Base-by-base conservation (phyloP, 306 rosid genomes). In the Gastrolobium bilobum region DNA sequence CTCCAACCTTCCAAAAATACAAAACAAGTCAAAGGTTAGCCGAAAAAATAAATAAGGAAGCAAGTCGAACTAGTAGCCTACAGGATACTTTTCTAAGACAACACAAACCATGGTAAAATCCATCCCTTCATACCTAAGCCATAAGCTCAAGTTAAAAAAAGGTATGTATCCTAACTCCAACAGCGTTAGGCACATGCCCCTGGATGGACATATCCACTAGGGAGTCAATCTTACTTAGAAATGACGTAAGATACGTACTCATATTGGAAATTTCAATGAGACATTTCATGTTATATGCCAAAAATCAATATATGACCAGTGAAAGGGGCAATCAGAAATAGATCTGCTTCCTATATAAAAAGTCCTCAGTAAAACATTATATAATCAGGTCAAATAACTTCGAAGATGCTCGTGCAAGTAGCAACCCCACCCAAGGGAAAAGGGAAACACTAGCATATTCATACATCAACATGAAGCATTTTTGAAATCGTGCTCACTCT, bases 1-100 rank as follows among this genome's bases (percentile, higher is more conserved):
- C 92, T 66, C 99, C 99, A 4, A 96, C 97, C 98, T 93, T 68
- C 51, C 70, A 78, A n/a, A 84, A 57, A 54, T 56, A 70, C 38
- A 71, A 33, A 34, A 46, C 8, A 7, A 43, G 44, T 46, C 26
- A 79, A 68, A 69, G 56, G 44, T 77, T 53, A 81, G 46, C 50
- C 78, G 73, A 50, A 57, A 30, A 59, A 10, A 78, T 20, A 44
- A 75, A 15, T 3, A 29, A 34, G 48, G 50, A 39, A 34, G 30
- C 57, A 70, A 50, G 42, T 34, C 34, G 35, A n/a, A 10, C 43
- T 6, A 9, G 63, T 42, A 9, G 39, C 73, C 57, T 48, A 8
- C 6, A 56, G 4, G 33, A 46, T 39, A 33, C 14, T 50, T 70
- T 50, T 42, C 53, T 20, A n/a, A 33, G n/a, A 42, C 39, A n/a